Base-by-base conservation (phyloP, 2,329 filamentous ascomycete genomes). In the Colletotrichum sp. region DNA sequence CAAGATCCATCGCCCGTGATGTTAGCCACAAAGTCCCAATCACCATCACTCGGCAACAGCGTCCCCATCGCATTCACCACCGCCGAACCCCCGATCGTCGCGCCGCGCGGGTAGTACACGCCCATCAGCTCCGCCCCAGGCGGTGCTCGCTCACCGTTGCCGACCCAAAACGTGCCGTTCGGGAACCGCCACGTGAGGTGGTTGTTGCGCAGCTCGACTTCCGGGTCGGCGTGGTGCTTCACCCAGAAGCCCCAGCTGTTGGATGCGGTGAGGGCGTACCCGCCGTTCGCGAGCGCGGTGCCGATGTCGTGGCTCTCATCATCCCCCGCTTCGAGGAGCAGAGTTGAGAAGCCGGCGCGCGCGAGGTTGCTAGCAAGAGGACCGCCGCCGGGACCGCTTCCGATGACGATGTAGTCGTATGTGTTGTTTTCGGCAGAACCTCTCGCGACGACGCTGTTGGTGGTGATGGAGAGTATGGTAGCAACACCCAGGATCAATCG, bases 1-100 rank as follows among this genome's bases (percentile, higher is more conserved):
- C 92, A 94, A 0, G 89, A 90, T 2, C 82, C 78, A 78, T 94
- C 92, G 3, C 91, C 91, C 7, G 92, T 94, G 28, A 93, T 79
- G 8, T 84, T 82, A 3, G 87, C 88, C 71, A 93, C 89, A 78
- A 89, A 83, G 55, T 91, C 85, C 83, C 90, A 93, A 81, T 94
- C 92, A 32, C 86, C 88, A 57, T 90, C 86, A 66, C 90, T 87
- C 0, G 92, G 92, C 72, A 91, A 88, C 28, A 92, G 85, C 30
- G 89, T 86, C 62, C 93, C 89, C 66, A 92, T 82, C 8, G 90
- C 91, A 55, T 92, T 92, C 82, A 94, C 92, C 6, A 89, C 87
- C 2, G 90, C 89, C 81, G 88, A 90, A 0, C 88, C 88, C 5
- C 88, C 87, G 0, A 89, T 81, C 0, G 87, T 86, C 8, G 85